Evolutionary conservation across 805 yeast genomes (phyloP), one percentile per base, ranked within the genome.

Genomic region (Dipodascopsis uninucleata): DNA sequence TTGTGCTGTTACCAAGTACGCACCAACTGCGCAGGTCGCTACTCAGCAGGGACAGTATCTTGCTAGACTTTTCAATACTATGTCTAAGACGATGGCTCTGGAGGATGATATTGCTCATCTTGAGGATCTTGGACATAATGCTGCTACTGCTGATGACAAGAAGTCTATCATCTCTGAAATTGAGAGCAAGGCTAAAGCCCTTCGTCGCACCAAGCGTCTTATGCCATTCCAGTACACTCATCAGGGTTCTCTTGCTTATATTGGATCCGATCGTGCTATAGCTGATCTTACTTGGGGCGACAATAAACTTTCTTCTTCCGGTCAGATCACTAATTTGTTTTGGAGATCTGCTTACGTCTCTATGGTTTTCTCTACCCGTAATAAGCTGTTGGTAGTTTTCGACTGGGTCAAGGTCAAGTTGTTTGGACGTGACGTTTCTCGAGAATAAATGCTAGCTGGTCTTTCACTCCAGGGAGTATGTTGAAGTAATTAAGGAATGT

Each of bases 21-120:
- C 96, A 33, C 97, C 97, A 58, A 89, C 97, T 52, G 97, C 97
- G 21, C 97, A 89, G 74, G 97, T 88, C 44, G 97, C 97, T 32
- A 80, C 87, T 70, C 97, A 89, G 73, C 86, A 89, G 69, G 97
- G 96, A 65, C 72, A 74, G 45, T 89, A 77, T 69, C 76, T 89
- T 56, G 93, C 89, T 45, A 70, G 72, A 26, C 78, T 80, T 55
- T 82, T 89, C 66, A 53, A 53, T 54, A 46, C 49, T 21, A 52
- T 67, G 28, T 72, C 71, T 38, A 53, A 58, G 41, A 61, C 67
- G 25, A 57, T 60, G 35, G 61, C 58, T 12, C 58, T 63, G 28
- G 64, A 63, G 38, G 49, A 63, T 55, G 69, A 70, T 44, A 60
- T 77, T 34, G 54, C 62, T 39, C 59, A 65, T 28, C 61, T 70